Base-by-base conservation (phyloP, 1,284 basidiomycete genomes). In the Melampsora abietis-canadensis region DNA sequence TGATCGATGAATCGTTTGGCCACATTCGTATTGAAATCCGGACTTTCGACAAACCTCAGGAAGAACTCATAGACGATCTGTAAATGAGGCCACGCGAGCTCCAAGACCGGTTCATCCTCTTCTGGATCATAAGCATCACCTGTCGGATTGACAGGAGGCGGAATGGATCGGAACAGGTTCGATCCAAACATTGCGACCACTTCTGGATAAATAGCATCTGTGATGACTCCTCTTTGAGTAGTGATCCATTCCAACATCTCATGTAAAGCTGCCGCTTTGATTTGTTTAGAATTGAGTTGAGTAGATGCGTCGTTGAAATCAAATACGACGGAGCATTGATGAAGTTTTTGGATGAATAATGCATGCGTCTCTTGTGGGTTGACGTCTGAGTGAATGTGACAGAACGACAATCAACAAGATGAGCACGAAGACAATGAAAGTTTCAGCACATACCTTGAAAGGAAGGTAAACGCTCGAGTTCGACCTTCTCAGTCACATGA, bases 11-110 rank as follows among this genome's bases (percentile, higher is more conserved):
- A 97, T 76, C 92, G 90, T 84, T 98, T 99, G 74, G 96, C 96
- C 77, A 96, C 84, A 82, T 97, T 97, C 79, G 93, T 95, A 86
- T 97, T 98, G 85, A 99, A 98, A 82, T 98, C 96, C 14, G 92
- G 91, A 80, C 90, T 92, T 84, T 99, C 96, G 76, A 99, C 92
- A 81, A 99, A 98, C 72, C 96, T 92, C 47, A 99, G 88, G 88
- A 99, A 99, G 84, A 99, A 98, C 83, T 99, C 96, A 84, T 99
- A 99, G 68, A 99, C 96, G 78, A 99, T 95, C 84, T 99, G 95
- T 73, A 99, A 87, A 83, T 99, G 96, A 37, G 96, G 96, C 96
- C 96, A 99, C 19, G 96, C 96, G 70, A 98, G 90, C 82, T 99
- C 96, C 77, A 98, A 87, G 3, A 98, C 95, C 7, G 96, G 96